Percentiles rank a stretch among this genome's conserved stretches.
Conservation (phyloP, 2,329 filamentous ascomycete species). For the Sporothrix pallida region DNA sequence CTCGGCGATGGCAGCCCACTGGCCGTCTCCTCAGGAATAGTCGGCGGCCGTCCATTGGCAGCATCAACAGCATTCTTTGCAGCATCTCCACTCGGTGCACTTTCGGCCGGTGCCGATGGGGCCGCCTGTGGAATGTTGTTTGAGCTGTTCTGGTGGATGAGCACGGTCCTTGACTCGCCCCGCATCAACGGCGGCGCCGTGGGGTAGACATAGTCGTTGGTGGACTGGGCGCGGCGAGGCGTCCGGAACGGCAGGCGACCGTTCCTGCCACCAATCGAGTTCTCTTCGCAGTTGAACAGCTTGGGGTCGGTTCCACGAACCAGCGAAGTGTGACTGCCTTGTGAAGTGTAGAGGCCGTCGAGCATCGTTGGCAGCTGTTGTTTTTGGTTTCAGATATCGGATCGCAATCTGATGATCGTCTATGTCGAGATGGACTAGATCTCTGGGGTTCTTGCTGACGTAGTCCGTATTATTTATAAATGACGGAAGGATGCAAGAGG, state of each 20-base stretch:
- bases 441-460: not conserved
- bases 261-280: constrained; percentile 49
- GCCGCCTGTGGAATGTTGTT: constrained; percentile 5
- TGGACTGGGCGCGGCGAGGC: constrained; percentile 55
- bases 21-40: constrained; percentile 34
- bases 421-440: not conserved
- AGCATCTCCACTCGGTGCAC: not conserved
- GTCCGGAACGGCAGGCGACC: constrained; percentile 45
- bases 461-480: not conserved
- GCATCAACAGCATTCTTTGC: not conserved
- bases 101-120: not conserved
- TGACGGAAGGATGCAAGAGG: constrained; percentile 1
- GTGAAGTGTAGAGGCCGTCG: constrained; percentile 43
- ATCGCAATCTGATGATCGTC: not conserved
- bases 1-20: not conserved
- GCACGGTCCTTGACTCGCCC: constrained; percentile 33
- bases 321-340: constrained; percentile 36
- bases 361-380: constrained; percentile 41
- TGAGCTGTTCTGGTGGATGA: constrained; percentile 29
- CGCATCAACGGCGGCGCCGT: constrained; percentile 37
- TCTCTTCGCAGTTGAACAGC: constrained; percentile 51
- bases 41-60: constrained; percentile 32
- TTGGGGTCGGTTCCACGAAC: constrained; percentile 37
- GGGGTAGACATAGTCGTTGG: constrained; percentile 52
- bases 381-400: not conserved